phyloP scores from a whole-genome alignment of 176 grass and related monocot species.

The Ampelocalamus luodianensis region DNA sequence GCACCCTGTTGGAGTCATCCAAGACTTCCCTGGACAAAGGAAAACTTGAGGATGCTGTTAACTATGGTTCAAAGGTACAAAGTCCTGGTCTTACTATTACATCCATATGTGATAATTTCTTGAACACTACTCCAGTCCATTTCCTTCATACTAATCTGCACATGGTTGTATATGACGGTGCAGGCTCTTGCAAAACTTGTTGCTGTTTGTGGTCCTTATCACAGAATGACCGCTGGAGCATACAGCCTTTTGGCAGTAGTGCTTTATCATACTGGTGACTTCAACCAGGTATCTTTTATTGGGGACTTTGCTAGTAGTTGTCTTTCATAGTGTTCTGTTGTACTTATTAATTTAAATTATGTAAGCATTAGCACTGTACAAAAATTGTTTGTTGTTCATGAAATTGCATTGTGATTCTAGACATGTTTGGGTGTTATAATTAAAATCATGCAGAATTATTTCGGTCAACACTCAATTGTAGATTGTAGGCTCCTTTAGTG shows the following conservation, averaged over 20 bases:
- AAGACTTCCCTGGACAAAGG: slow-evolving; percentile 99
- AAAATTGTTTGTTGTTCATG: slow-evolving; percentile 40
- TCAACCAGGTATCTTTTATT: slow-evolving; percentile 82
- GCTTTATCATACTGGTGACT: slow-evolving; percentile 98
- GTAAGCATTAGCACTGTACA: slow-evolving; percentile 2
- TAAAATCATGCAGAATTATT: slow-evolving; percentile 22
- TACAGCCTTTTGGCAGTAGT: slow-evolving; percentile 99
- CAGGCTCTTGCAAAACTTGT: slow-evolving; percentile 98
- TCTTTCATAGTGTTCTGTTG: slow-evolving; percentile 18
- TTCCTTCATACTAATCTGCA: slow-evolving; percentile 28
- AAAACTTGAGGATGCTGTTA: slow-evolving; percentile 99
- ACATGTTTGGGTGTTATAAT: background rate
- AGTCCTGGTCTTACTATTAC: slow-evolving; percentile 27
- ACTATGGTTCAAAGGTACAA: slow-evolving; percentile 80
- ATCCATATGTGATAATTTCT: slow-evolving; percentile 32
- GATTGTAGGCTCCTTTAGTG: slow-evolving; percentile 43
- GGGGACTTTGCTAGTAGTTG: slow-evolving; percentile 26
- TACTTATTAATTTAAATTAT: slow-evolving; percentile 16
- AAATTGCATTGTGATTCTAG: slow-evolving; percentile 18
- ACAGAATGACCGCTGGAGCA: slow-evolving; percentile 98
- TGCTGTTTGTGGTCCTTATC: slow-evolving; percentile 97
- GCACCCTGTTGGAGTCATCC: slow-evolving; percentile 94
- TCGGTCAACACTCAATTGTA: slow-evolving; percentile 26
- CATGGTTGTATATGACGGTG: slow-evolving; percentile 30
- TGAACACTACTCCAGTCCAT: background rate